Percentiles rank a stretch among this genome's conserved stretches.
phyloP scores from a whole-genome alignment of 2,329 filamentous ascomycete genomes.

The Fusarium begoniae region DNA sequence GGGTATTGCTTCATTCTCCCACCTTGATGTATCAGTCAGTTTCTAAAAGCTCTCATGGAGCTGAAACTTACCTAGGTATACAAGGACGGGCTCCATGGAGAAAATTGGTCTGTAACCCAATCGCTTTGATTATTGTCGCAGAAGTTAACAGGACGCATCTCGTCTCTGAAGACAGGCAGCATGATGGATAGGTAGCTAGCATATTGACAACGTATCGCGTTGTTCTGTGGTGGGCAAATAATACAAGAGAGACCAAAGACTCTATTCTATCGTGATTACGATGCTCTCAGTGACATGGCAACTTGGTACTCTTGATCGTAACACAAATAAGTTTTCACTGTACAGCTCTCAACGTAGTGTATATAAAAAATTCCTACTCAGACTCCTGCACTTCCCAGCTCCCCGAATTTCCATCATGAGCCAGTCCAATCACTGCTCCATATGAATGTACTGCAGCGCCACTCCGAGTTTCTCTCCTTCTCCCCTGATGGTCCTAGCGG shows the following conservation, averaged over 20 bases:
- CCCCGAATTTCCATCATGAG: constrained; percentile 1
- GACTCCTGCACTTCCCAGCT: not conserved
- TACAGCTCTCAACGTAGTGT: not conserved
- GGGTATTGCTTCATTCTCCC: not conserved
- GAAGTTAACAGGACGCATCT: not conserved
- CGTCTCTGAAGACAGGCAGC: not conserved
- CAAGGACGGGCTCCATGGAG: not conserved
- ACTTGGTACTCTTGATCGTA: not conserved
- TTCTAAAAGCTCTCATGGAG: not conserved
- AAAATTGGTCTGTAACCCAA: not conserved
- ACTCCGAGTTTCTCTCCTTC: constrained; percentile 85
- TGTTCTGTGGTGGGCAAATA: not conserved
- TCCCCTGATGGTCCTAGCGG: constrained; percentile 86
- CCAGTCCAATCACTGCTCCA: constrained; percentile 69
- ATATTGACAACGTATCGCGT: not conserved
- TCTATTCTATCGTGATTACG: not conserved
- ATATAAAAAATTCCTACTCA: not conserved
- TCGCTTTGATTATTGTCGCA: not conserved
- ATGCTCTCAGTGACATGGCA: not conserved
- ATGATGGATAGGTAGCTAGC: not conserved
- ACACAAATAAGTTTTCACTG: not conserved
- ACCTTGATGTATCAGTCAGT: not conserved
- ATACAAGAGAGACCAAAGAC: not conserved
- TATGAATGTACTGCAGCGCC: constrained; percentile 88
- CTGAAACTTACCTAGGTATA: not conserved